Evolutionary conservation across 2,329 filamentous ascomycete genomes (phyloP), one percentile per base, ranked within the genome.

Genomic region (Ascomycota sp.): DNA sequence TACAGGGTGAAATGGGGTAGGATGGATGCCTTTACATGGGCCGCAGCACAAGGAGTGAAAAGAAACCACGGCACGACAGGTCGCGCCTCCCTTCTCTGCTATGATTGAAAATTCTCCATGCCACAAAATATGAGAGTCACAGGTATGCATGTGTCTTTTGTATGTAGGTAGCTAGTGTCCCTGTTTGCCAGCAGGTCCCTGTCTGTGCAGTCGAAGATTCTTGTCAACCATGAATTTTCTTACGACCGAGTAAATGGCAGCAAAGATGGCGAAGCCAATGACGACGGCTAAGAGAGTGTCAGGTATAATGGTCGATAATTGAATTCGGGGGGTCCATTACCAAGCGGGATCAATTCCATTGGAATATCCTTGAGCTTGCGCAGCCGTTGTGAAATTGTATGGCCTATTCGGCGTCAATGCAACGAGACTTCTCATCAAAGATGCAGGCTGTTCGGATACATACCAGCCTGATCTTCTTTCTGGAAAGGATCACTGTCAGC

Each of bases 381-480:
- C 49, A 98, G 67, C 55, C 86, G 81, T 66, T 95, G 89, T 44
- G 86, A 92, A 59, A 95, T 73, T 49, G 86, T 93, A 65, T 95
- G 89, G 55, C 82, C 89, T 98, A 43, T 34, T 37, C 40, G 45
- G 33, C 10, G 12, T 35, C 30, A 33, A 27, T 21, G 25, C 24
- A 12, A 13, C 6, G 7, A 10, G 21, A 10, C 25, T 16, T 9
- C 31, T 8, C 4, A 27, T 32, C 37, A 47, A 44, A 3, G 16
- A 21, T 21, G 3, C 16, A 21, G 16, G 16, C 16, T 21, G 12
- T 25, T 21, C 30, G 11, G 24, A n/a, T n/a, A 69, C 71, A 43
- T 72, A 76, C 71, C 71, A 47, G 63, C 62, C 54, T 75, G 71
- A 50, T 74, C 69, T 57, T 76, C 71, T 47, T 69, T 68, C 71